Evolutionary conservation across 352 stramenopile genomes (phyloP), one percentile per base, ranked within the genome.

Genomic region (Phytophthora foliorum): DNA sequence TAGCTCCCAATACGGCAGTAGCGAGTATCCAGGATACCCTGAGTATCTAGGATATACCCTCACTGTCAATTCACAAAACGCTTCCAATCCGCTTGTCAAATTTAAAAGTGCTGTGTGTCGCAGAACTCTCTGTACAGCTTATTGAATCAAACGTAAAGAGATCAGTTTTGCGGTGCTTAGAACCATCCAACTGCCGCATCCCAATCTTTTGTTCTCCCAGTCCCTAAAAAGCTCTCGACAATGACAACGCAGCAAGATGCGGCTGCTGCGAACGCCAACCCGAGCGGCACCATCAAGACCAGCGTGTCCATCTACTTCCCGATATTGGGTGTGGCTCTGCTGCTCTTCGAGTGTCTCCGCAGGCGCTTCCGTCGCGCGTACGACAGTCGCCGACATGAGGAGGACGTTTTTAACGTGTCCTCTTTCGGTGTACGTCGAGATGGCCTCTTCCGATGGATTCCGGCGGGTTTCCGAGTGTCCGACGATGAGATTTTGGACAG

Each of bases 401-500:
- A 73, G 55, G 66, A 80, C 24, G 22, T 66, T 36, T 75, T 82
- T 45, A 80, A 64, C 53, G 66, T 72, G 9, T 67, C 58, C n/a
- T 36, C 48, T 6, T 39, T 48, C 16, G 46, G 41, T 38, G 9
- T n/a, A 2, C 27, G 44, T 57, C 34, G 34, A 38, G 22, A 73
- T 45, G 53, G 57, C 19, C 56, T 67, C 0, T 93, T 95, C 42
- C 69, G 55, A n/a, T 93, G 88, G 86, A 75, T 93, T 53, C 31
- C 21, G 1, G 44, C 54, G 17, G 80, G 59, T 29, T 90, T 81
- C 39, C 56, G 62, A 22, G 73, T 82, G 11, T 72, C 80, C 17
- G 84, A 94, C 29, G 81, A 90, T 31, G 84, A 93, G 31, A 75
- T 93, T 25, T 31, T 95, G 39, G 74, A 89, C 48, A 75, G 72